These are phyloP conservation scores for Solanum commersonii DNA, from an alignment of 257 asterid species.

Conservation along the genomic window DNA sequence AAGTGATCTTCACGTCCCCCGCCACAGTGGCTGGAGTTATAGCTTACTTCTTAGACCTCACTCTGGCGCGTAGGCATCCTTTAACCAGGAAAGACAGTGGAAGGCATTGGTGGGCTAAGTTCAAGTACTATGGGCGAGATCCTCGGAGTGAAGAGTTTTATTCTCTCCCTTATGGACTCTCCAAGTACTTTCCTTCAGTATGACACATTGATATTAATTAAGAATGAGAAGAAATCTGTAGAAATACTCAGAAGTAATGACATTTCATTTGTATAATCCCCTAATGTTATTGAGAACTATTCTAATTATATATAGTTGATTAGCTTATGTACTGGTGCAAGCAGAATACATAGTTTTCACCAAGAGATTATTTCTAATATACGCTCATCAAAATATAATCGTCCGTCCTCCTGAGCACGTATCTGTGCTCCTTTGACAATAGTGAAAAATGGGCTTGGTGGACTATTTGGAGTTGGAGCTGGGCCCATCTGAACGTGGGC, in stretches of 20 bases:
- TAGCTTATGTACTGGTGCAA: not conserved
- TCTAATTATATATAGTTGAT: not conserved
- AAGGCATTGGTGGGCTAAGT: slow-evolving; percentile 92
- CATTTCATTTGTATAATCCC: not conserved
- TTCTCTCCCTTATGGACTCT: slow-evolving; percentile 61
- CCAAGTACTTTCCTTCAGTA: slow-evolving; percentile 75
- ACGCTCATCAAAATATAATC: not conserved
- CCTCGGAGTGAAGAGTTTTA: slow-evolving; percentile 82
- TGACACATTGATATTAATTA: slow-evolving; percentile 7
- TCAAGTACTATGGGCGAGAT: slow-evolving; percentile 55
- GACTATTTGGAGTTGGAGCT: not conserved
- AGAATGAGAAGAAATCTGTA: not conserved
- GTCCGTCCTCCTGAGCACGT: not conserved
- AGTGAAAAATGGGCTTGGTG: not conserved
- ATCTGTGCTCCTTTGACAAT: not conserved
- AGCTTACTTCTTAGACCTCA: slow-evolving; percentile 67
- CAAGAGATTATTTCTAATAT: not conserved
- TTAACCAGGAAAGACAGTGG: slow-evolving; percentile 72
- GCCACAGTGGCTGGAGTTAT: slow-evolving; percentile 66
- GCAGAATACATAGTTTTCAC: not conserved
- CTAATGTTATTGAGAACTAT: not conserved
- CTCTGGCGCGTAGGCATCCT: slow-evolving; percentile 50
- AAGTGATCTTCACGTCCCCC: slow-evolving; percentile 75
- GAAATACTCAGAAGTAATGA: not conserved
- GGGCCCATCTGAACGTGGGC: not conserved